Percentiles rank a stretch among this genome's conserved stretches.
These are phyloP conservation scores for Nakaseomyces glabratus DNA, from an alignment of 1,139 yeast genomes.

Conservation along the genomic window DNA sequence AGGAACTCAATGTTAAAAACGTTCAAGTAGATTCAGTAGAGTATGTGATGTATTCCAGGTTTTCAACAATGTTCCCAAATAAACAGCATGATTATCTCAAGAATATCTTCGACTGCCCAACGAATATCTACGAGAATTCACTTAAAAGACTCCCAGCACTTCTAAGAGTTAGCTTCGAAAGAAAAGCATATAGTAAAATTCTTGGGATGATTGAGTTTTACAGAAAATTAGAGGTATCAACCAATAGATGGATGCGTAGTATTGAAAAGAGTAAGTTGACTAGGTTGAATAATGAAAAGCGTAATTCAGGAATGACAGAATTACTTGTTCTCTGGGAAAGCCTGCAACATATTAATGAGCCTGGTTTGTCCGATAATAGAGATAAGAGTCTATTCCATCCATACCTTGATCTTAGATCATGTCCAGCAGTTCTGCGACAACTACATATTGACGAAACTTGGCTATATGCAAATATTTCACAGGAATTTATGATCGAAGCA, in stretches of 20 bases:
- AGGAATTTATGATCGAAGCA: conserved; percentile 25
- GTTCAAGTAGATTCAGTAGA: conserved; percentile 72
- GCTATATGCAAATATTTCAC: conserved; percentile 14
- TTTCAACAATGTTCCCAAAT: conserved; percentile 36
- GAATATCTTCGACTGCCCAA: conserved; percentile 12
- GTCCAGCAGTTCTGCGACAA: conserved; percentile 15
- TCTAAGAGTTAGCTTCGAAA: conserved; percentile 24
- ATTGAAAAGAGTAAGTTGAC: conserved; percentile 21
- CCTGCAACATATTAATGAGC: conserved; percentile 10
- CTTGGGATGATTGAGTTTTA: conserved; percentile 26
- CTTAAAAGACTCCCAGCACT: conserved; percentile 20
- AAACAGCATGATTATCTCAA: conserved; percentile 21
- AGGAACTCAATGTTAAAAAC: conserved; percentile 58
- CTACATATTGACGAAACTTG: conserved; percentile 14
- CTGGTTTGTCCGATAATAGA: conserved; percentile 23
- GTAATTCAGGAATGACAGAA: conserved; percentile 16
- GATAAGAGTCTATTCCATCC: conserved; percentile 20
- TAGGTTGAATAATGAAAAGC: conserved; percentile 27
- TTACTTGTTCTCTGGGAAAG: too few species aligned
- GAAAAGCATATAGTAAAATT: conserved; percentile 25
- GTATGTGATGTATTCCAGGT: conserved; percentile 45
- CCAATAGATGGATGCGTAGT: conserved; percentile 19
- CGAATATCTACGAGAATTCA: conserved; percentile 19
- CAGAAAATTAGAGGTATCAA: conserved; percentile 17
- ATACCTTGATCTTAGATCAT: conserved; percentile 5